phyloP scores from a whole-genome alignment of 106 monocot genomes.

The Acorus calamus region DNA sequence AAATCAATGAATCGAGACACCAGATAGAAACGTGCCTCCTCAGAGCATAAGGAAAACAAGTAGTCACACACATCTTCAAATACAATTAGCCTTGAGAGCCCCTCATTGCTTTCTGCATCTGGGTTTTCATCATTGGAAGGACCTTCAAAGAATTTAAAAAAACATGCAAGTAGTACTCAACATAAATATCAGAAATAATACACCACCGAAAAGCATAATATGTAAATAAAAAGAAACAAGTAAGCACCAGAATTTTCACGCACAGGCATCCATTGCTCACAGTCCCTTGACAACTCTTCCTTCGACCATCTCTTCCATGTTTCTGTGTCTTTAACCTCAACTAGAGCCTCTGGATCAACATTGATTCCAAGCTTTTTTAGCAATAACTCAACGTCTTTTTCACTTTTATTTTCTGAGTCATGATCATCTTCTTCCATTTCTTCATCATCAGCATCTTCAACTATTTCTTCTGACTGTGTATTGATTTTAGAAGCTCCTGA shows the following conservation, averaged over 20 bases:
- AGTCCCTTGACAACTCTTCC: slow-evolving; percentile 64
- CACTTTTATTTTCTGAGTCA: slow-evolving; percentile 25
- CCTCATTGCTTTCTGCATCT: slow-evolving; percentile 32
- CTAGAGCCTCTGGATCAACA: slow-evolving; percentile 57
- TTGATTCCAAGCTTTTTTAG: slow-evolving; percentile 81
- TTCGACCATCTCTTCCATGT: slow-evolving; percentile 90
- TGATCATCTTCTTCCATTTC: slow-evolving; percentile 32
- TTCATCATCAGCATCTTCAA: slow-evolving; percentile 18
- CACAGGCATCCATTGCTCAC: slow-evolving; percentile 89
- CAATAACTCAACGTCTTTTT: slow-evolving; percentile 67
- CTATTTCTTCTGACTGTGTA: slow-evolving; percentile 16
- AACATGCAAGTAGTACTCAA: background rate
- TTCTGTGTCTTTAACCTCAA: slow-evolving; percentile 64
- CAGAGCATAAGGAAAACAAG: slow-evolving; percentile 71
- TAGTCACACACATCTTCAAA: slow-evolving; percentile 88
- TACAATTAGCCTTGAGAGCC: slow-evolving; percentile 77
- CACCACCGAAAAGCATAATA: too few relatives aligned
- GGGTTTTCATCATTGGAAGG: slow-evolving; percentile 19
- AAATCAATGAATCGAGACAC: slow-evolving; percentile 84
- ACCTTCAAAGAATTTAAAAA: slow-evolving; percentile 7
- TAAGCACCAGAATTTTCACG: slow-evolving; percentile 57
- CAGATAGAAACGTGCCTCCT: slow-evolving; percentile 64
- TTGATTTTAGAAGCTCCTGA: slow-evolving; percentile 16
- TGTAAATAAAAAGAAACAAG: slow-evolving; percentile 17
- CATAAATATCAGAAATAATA: background rate